Evolutionary conservation across 208 protist genomes (phyloP), one percentile per base, ranked within the genome.

Genomic region (Vickermania ingenoplastis): DNA sequence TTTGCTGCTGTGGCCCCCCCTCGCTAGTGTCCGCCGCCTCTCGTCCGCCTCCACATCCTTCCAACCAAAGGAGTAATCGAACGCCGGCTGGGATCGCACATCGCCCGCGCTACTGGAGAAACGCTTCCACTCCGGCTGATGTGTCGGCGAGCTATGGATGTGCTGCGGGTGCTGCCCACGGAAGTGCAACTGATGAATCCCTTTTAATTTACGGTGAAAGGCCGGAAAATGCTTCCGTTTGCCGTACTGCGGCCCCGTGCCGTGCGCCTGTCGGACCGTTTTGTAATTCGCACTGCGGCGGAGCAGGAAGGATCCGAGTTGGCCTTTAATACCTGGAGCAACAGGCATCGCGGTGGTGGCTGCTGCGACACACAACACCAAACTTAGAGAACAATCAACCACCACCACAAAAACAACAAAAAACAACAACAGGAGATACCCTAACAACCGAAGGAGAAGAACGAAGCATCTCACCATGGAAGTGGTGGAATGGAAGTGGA

Each of bases 191-290:
- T 77, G 86, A 52, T 92, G 86, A 29, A 72, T 23, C 3, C 78
- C 80, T n/a, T 69, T 71, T 0, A 17, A 7, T 17, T 7, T 17
- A n/a, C 36, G 36, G 7, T 45, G 72, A 77, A 50, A 89, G 82
- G 23, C 70, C 59, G 30, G 36, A 17, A 92, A 92, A 24, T 66
- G 71, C 49, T 92, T 92, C 22, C 86, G 73, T 48, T 86, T 89
- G 65, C 86, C 63, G 62, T 75, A 88, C 63, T 90, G 81, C 30
- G 86, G 86, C 0, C 86, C 86, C 3, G 86, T 92, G 27, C 75
- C 65, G 71, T 92, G 73, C 31, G 70, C 74, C 59, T 92, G 86
- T 7, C 81, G 73, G 28, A 88, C 62, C 53, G 77, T 88, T 61
- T 86, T 89, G 36, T 45, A n/a, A 3, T 69, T 65, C 0, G 86